phyloP scores from a whole-genome alignment of 2,329 filamentous ascomycete species.

The Hirsutella rhossiliensis region DNA sequence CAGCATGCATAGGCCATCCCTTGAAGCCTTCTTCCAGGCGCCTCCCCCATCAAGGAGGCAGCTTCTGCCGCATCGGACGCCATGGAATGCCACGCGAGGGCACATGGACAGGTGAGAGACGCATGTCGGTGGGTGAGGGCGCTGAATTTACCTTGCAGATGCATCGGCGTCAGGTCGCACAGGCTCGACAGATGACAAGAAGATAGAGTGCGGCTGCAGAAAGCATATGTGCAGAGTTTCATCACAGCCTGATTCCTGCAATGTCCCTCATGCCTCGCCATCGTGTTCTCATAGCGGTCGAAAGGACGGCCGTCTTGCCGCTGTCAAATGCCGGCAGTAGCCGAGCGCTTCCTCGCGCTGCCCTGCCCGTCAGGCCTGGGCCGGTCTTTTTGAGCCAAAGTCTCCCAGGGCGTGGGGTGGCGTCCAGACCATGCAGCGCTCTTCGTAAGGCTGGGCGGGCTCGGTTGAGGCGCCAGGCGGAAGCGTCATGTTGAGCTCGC shows the following conservation, averaged over 20 bases:
- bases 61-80: neutral
- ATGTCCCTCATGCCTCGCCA: neutral
- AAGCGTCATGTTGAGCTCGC: slow-evolving; percentile 22
- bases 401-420: too few relatives aligned
- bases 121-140: too few relatives aligned
- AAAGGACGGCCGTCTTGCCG: too few relatives aligned
- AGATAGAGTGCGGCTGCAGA: neutral
- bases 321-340: neutral
- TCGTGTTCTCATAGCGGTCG: neutral
- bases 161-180: too few relatives aligned
- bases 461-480: slow-evolving; percentile 14
- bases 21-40: neutral
- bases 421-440: slow-evolving; percentile 21
- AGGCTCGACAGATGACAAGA: too few relatives aligned
- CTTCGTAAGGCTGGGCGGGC: slow-evolving; percentile 20
- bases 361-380: too few relatives aligned
- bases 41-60: neutral
- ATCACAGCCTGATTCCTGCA: neutral
- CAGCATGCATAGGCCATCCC: neutral
- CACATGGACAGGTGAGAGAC: neutral
- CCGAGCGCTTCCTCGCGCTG: neutral
- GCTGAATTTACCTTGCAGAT: neutral
- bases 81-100: neutral
- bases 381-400: too few relatives aligned
- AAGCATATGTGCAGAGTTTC: neutral